Evolutionary conservation across 2,329 filamentous ascomycete genomes (phyloP), one percentile per base, ranked within the genome.

Genomic region (Paraphoma chrysanthemicola): DNA sequence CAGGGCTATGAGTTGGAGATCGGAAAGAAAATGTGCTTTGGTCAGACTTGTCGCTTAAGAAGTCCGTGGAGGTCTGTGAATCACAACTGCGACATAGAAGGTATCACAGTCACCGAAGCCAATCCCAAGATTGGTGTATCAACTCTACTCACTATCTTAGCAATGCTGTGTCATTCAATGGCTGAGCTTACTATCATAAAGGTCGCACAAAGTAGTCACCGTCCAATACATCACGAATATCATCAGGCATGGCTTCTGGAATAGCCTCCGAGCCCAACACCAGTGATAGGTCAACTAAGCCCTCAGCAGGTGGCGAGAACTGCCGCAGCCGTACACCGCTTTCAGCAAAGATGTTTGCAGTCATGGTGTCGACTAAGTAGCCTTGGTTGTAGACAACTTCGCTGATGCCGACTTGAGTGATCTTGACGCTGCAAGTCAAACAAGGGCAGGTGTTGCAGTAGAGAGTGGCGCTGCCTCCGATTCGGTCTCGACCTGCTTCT

Each of bases 371-470:
- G 90, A 99, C 97, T 74, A 94, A 94, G 75, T 99, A 99, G 28
- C 90, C 88, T 73, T 96, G 90, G 63, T 88, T 93, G 71, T 97
- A 99, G 12, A 99, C 93, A 12, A 99, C 95, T 81, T 99, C 95
- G 42, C 86, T 88, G 64, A 99, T 97, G 16, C 95, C 95, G 7
- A 98, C 92, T 80, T 99, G 95, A 18, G 92, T 91, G 71, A 99
- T 98, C 81, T 99, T 99, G 81, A 99, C 96, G 70, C 92, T 97
- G 78, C 95, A 99, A 2, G 95, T 99, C 76, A 99, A 82, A 75
- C 95, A 99, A 4, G 95, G 95, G 77, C 95, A 99, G 0, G 93
- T 97, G 74, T 97, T 92, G 78, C 93, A 97, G 79, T 97, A 99
- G 28, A 99, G 81, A 48, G 92, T 90, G 38, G 91, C 87, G 4